Base-by-base conservation (phyloP, 768 basidiomycete species). In the Lactarius quietus region DNA sequence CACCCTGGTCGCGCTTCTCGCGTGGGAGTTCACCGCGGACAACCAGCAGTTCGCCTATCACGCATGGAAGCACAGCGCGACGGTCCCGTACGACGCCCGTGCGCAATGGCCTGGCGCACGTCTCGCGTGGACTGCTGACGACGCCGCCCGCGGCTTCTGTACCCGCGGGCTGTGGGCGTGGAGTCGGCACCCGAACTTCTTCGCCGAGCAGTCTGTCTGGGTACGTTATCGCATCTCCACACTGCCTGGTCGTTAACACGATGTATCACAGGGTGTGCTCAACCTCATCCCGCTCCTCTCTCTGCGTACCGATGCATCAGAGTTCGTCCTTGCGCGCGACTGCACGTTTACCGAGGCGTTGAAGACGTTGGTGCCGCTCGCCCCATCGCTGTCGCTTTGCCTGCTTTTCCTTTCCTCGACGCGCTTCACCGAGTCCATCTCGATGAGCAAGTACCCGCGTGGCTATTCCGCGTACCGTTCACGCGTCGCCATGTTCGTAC, bases 1-100 rank as follows among this genome's bases (percentile, higher is more conserved):
- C 0, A 72, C 88, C 5, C 86, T 88, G 3, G 75, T 96, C 10
- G 62, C 81, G 18, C 76, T 84, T 18, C 74, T 96, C 53, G 80
- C 77, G 1, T 68, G 86, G 39, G 95, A 98, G 73, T 93, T 92
- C 77, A 86, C 83, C 1, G 84, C 95, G 5, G 96, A 98, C 75
- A 94, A 95, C 70, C 92, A 95, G 73, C 96, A 98, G 71, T 95
- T 84, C 75, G 85, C 89, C 3, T 96, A 82, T 76, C 91, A 93
- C 68, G 83, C 83, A 0, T 90, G 86, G 76, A 98, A 98, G 23
- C 75, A 81, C 38, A 84, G 52, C 17, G 48, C n/a, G 10, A 9
- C 45, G 5, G 45, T 48, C 2, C 36, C n/a, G 52, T 61, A 68
- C 57, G 52, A 58, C 9, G 31, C 51, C 10, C 36, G 28, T 17